Evolutionary conservation across 2,329 filamentous ascomycete species (phyloP), one percentile per base, ranked within the genome.

Genomic region (Colletotrichum musae): DNA sequence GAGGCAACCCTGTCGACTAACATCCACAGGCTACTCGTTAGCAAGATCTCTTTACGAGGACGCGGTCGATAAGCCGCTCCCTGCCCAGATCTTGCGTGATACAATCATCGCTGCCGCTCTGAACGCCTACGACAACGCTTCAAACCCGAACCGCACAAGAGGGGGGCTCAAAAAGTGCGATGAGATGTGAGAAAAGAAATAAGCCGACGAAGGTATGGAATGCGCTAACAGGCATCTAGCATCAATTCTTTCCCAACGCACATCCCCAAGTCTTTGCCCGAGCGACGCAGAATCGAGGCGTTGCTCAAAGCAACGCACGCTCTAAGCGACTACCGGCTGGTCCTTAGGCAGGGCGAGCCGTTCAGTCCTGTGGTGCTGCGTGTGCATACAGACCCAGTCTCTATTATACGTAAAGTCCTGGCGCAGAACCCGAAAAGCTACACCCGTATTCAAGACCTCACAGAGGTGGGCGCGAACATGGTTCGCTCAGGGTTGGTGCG

Each of bases 311-410:
- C 93, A 4, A 95, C 93, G 0, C 92, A 96, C 78, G 86, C 89
- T 2, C 83, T 96, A 56, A 92, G 92, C 21, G 89, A 92, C 70
- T 96, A 95, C 76, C 90, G 92, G 3, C 84, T 97, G 5, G 93
- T 92, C 0, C 84, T 96, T 13, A 94, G 93, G 72, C 92, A 94
- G 74, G 92, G 92, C 54, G 92, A 95, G 64, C 92, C 93, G 0
- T 95, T 96, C 73, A 91, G 90, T 57, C 93, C 93, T 1, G 91
- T 95, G 36, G 89, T 92, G 52, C 87, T 96, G 24, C 89, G 93
- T n/a, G 91, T 94, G 18, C 92, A 93, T 75, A 82, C 87, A 1
- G 93, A 96, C 77, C 93, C 94, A 0, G 82, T 95, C 16, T 90
- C 89, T 0, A 89, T 96, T 32, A 85, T 96, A 56, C 87, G 84